Evolutionary conservation across 352 stramenopile species (phyloP).

Genomic region (Albugo laibachii): DNA sequence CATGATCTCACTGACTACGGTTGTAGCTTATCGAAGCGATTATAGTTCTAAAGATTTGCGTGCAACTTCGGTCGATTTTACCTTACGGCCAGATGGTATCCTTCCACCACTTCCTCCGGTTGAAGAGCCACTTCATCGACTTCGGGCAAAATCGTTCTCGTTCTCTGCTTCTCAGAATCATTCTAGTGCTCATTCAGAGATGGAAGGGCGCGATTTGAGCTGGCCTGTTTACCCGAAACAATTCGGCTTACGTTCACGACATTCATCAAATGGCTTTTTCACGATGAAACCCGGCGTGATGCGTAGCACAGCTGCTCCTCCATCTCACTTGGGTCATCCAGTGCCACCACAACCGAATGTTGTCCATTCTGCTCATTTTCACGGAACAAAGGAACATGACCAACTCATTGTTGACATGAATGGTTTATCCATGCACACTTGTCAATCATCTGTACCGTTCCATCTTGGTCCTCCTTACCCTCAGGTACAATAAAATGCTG

Average conservation of each 20-base stretch:
- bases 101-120: neutral
- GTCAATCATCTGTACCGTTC: too few species aligned
- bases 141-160: neutral
- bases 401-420: too few species aligned
- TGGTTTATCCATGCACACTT: too few species aligned
- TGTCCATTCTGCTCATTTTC: too few species aligned
- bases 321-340: neutral
- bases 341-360: neutral
- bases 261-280: neutral
- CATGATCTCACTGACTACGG: neutral
- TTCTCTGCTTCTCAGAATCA: neutral
- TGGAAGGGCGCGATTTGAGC: neutral
- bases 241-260: neutral
- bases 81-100: neutral
- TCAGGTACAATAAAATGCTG: too few species aligned
- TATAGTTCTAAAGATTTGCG: neutral
- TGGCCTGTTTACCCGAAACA: neutral
- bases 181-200: neutral
- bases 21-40: neutral
- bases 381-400: too few species aligned
- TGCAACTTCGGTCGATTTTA: constrained; percentile 1
- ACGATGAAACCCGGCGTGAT: neutral
- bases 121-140: neutral
- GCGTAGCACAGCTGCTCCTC: neutral
- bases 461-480: too few species aligned